These are phyloP conservation scores for Debaryomyces robertsiae DNA, from an alignment of 1,139 yeast species.

Conservation along the genomic window DNA sequence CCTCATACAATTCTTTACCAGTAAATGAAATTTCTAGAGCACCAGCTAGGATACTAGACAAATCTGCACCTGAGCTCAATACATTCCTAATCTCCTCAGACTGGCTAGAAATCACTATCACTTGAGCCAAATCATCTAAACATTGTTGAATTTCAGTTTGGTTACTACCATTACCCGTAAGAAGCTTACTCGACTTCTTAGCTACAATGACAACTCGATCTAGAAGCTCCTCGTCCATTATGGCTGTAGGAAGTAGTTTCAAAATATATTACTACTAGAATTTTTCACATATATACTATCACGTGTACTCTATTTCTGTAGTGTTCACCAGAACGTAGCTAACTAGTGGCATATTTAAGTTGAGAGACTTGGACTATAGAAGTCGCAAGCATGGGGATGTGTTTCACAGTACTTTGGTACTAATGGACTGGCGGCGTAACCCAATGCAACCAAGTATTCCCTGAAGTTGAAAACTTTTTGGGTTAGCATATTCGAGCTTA, in stretches of 20 bases:
- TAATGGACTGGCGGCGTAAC: constrained; percentile 41
- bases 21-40: constrained; percentile 1
- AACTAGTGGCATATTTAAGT: too few species aligned
- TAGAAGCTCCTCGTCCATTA: too few species aligned
- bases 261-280: too few species aligned
- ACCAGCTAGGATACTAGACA: constrained; percentile 2
- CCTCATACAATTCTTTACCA: neutral
- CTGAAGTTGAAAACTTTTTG: constrained; percentile 46
- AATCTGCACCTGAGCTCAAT: constrained; percentile 2
- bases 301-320: too few species aligned
- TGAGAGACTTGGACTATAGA: too few species aligned
- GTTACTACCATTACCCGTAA: too few species aligned
- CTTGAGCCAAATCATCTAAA: constrained; percentile 7
- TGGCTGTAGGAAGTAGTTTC: too few species aligned
- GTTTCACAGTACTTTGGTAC: constrained; percentile 44
- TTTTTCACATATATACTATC: too few species aligned
- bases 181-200: too few species aligned
- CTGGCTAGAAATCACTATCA: constrained; percentile 8
- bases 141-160: neutral
- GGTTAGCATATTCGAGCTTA: constrained; percentile 36
- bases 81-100: constrained; percentile 8
- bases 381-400: constrained; percentile 47
- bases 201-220: too few species aligned
- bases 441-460: constrained; percentile 44
- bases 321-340: too few species aligned